These are phyloP conservation scores for Rhodotorula glutinis DNA, from an alignment of 1,284 basidiomycete species.

Conservation along the genomic window DNA sequence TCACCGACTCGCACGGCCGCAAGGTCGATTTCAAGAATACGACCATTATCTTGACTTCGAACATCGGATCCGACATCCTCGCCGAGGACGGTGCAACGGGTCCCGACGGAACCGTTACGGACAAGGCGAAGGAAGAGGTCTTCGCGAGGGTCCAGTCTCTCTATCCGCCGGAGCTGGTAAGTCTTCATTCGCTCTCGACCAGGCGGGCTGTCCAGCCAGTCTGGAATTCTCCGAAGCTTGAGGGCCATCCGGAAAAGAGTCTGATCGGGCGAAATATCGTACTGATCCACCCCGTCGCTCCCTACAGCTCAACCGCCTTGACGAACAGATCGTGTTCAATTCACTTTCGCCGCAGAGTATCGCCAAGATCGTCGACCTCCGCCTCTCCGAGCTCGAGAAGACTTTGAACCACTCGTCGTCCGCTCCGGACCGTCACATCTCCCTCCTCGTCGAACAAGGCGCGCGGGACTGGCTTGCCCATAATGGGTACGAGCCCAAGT, in stretches of 20 bases:
- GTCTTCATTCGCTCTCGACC: slow-evolving; percentile 52
- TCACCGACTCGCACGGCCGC: slow-evolving; percentile 63
- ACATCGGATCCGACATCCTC: slow-evolving; percentile 75
- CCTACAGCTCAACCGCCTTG: slow-evolving; percentile 41
- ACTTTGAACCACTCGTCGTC: slow-evolving; percentile 55
- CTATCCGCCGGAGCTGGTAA: slow-evolving; percentile 77
- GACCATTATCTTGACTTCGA: slow-evolving; percentile 90
- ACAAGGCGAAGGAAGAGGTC: slow-evolving; percentile 65
- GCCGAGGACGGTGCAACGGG: slow-evolving; percentile 65
- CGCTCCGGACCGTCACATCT: slow-evolving; percentile 58
- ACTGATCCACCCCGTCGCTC: background rate
- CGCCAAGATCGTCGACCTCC: slow-evolving; percentile 69
- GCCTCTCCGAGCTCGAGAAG: slow-evolving; percentile 68
- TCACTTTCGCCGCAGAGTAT: slow-evolving; percentile 73
- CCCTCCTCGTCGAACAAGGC: slow-evolving; percentile 63
- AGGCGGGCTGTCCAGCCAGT: background rate
- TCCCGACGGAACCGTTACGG: slow-evolving; percentile 64
- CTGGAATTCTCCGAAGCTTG: background rate
- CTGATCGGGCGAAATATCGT: too few relatives aligned
- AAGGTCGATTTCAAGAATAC: slow-evolving; percentile 64
- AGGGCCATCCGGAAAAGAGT: too few relatives aligned
- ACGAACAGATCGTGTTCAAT: slow-evolving; percentile 66
- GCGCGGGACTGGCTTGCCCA: slow-evolving; percentile 71
- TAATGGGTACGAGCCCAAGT: slow-evolving; percentile 78
- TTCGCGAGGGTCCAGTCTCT: slow-evolving; percentile 66